Conservation (phyloP, 2,329 filamentous ascomycete species). For the Metarhizium album region DNA sequence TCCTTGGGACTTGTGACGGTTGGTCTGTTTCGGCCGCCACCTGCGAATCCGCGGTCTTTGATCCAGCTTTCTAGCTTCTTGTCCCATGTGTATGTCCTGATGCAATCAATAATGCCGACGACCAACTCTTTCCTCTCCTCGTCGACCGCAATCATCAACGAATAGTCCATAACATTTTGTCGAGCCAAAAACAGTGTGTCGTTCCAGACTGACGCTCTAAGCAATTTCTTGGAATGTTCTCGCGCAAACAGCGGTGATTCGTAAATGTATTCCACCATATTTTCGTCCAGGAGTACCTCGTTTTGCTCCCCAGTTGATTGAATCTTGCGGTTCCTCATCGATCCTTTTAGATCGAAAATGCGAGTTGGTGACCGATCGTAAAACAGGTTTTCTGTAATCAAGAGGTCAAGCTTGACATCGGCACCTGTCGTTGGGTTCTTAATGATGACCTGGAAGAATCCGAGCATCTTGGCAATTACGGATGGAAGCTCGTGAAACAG, state of each 20-base stretch:
- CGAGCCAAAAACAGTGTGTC: constrained; percentile 90
- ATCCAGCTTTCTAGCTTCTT: constrained; percentile 99
- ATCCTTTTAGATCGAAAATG: constrained; percentile 93
- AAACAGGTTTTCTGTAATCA: constrained; percentile 97
- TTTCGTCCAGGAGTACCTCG: constrained; percentile 93
- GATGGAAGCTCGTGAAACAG: constrained; percentile 92
- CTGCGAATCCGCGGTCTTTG: constrained; percentile 83
- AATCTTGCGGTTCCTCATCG: constrained; percentile 97
- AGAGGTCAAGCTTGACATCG: constrained; percentile 87
- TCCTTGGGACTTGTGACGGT: constrained; percentile 97
- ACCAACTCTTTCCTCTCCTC: constrained; percentile 83
- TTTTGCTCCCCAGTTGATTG: constrained; percentile 92
- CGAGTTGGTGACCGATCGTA: constrained; percentile 86
- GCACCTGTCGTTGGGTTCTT: constrained; percentile 86
- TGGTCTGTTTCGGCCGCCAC: constrained; percentile 68
- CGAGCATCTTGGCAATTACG: constrained; percentile 98
- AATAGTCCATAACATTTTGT: constrained; percentile 99
- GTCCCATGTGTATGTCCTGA: constrained; percentile 97
- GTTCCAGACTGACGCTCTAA: constrained; percentile 90
- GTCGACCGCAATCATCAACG: constrained; percentile 95
- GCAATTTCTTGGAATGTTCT: constrained; percentile 89
- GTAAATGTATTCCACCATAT: constrained; percentile 98
- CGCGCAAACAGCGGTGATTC: constrained; percentile 91
- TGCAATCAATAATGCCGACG: constrained; percentile 96
- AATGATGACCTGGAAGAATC: constrained; percentile 94